These are phyloP conservation scores for Aphanomyces invadans DNA, from an alignment of 352 stramenopile species.

Conservation along the genomic window DNA sequence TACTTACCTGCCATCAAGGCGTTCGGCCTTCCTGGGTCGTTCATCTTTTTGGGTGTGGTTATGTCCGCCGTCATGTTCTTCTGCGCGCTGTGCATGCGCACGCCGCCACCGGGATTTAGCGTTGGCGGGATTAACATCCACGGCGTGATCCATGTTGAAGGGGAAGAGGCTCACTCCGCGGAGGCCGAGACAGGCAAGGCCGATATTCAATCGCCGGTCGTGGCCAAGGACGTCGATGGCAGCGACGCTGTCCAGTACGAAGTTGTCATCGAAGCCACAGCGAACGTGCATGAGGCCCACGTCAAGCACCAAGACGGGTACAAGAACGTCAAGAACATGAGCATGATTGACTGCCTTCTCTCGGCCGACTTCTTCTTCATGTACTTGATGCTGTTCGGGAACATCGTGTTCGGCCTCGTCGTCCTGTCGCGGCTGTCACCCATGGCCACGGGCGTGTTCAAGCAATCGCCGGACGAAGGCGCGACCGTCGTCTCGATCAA, in stretches of 20 bases:
- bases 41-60: slow-evolving; percentile 41
- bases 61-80: slow-evolving; percentile 38
- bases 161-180: slow-evolving; percentile 36
- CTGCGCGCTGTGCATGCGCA: slow-evolving; percentile 41
- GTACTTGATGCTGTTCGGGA: slow-evolving; percentile 60
- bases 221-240: slow-evolving; percentile 32
- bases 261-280: too few relatives aligned
- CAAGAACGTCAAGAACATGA: slow-evolving; percentile 34
- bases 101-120: slow-evolving; percentile 37
- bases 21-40: slow-evolving; percentile 41
- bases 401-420: slow-evolving; percentile 56
- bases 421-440: slow-evolving; percentile 49
- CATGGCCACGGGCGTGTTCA: slow-evolving; percentile 47
- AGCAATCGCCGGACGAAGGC: slow-evolving; percentile 32
- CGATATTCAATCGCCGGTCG: slow-evolving; percentile 31
- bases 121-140: slow-evolving; percentile 52
- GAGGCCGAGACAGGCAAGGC: slow-evolving; percentile 31
- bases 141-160: slow-evolving; percentile 37
- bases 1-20: slow-evolving; percentile 42
- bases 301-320: slow-evolving; percentile 27
- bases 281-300: background rate
- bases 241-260: too few relatives aligned
- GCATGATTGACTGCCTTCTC: slow-evolving; percentile 42
- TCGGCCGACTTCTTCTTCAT: slow-evolving; percentile 52
- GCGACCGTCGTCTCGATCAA: slow-evolving; percentile 45